Conservation (phyloP, 2,329 filamentous ascomycete genomes). For the Aspergillus carbonarius region DNA sequence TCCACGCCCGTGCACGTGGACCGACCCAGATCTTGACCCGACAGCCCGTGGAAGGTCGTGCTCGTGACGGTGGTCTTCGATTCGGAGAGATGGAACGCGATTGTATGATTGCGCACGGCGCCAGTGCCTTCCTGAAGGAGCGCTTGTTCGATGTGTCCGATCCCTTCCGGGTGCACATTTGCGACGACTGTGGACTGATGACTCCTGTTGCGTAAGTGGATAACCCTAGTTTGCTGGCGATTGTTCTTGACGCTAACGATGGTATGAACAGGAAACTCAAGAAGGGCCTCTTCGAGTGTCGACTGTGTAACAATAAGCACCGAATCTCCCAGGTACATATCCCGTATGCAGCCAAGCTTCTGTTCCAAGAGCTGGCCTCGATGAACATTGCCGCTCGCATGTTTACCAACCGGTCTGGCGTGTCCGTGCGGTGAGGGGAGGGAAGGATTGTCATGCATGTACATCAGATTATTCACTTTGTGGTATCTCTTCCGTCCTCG, state of each 20-base stretch:
- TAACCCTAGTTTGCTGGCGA: neutral
- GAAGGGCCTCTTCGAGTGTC: slow-evolving; percentile 93
- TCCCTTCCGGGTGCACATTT: slow-evolving; percentile 96
- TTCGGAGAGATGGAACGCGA: slow-evolving; percentile 99
- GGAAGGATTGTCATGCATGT: neutral
- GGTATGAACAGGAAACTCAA: slow-evolving; percentile 70
- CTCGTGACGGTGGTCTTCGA: slow-evolving; percentile 92
- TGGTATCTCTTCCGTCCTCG: neutral
- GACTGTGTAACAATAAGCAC: slow-evolving; percentile 98
- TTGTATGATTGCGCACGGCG: slow-evolving; percentile 99
- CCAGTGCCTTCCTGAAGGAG: slow-evolving; percentile 95
- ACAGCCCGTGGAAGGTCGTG: slow-evolving; percentile 97
- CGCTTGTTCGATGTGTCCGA: slow-evolving; percentile 95
- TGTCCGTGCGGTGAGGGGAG: slow-evolving; percentile 40
- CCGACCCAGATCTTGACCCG: slow-evolving; percentile 96
- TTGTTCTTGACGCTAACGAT: slow-evolving; percentile 26
- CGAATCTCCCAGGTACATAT: slow-evolving; percentile 98
- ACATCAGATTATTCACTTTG: slow-evolving; percentile 3
- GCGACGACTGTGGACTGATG: slow-evolving; percentile 98
- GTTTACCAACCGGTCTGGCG: slow-evolving; percentile 71
- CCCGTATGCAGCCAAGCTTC: slow-evolving; percentile 93
- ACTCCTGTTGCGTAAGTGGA: slow-evolving; percentile 91
- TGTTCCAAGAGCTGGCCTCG: slow-evolving; percentile 95
- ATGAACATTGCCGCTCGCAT: slow-evolving; percentile 99
- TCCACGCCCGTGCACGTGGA: slow-evolving; percentile 95